These are phyloP conservation scores for Herpetospermum pedunculosum DNA, from an alignment of 306 rosid species.

Conservation along the genomic window DNA sequence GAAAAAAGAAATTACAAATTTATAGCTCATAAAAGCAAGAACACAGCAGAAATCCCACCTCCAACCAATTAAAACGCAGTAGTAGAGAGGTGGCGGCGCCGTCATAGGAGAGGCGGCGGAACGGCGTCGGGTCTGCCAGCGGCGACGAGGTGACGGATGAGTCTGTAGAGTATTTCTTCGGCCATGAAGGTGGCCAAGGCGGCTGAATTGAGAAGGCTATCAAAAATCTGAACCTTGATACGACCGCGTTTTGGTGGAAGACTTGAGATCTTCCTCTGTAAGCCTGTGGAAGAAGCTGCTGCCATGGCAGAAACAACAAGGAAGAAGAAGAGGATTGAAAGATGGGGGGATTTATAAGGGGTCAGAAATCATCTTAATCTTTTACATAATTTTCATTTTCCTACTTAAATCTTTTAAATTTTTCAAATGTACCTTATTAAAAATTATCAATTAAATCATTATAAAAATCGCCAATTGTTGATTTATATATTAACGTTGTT, in stretches of 20 bases:
- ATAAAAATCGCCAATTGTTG: too few relatives aligned
- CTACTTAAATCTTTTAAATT: too few relatives aligned
- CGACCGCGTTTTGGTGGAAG: slow-evolving; percentile 17
- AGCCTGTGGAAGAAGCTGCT: neutral
- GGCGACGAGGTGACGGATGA: neutral
- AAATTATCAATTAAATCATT: too few relatives aligned
- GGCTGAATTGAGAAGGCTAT: slow-evolving; percentile 7
- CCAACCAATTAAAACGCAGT: neutral
- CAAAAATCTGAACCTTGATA: slow-evolving; percentile 18
- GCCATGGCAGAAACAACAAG: slow-evolving; percentile 14
- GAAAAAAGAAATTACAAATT: neutral
- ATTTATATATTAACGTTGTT: too few relatives aligned
- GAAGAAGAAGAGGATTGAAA: neutral
- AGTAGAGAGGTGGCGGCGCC: neutral
- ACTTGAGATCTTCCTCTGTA: neutral
- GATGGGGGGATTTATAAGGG: too few relatives aligned
- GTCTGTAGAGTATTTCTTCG: neutral
- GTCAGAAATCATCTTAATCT: too few relatives aligned
- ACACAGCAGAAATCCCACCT: neutral
- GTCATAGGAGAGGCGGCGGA: neutral
- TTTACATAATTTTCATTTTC: too few relatives aligned
- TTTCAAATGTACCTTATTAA: too few relatives aligned
- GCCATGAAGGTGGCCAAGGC: neutral
- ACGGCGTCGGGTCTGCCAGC: neutral
- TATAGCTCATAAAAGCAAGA: neutral